Percentiles rank a stretch among this genome's conserved stretches.
phyloP scores from a whole-genome alignment of 2,329 filamentous ascomycete genomes.

The Trichoderma afroharzianum region DNA sequence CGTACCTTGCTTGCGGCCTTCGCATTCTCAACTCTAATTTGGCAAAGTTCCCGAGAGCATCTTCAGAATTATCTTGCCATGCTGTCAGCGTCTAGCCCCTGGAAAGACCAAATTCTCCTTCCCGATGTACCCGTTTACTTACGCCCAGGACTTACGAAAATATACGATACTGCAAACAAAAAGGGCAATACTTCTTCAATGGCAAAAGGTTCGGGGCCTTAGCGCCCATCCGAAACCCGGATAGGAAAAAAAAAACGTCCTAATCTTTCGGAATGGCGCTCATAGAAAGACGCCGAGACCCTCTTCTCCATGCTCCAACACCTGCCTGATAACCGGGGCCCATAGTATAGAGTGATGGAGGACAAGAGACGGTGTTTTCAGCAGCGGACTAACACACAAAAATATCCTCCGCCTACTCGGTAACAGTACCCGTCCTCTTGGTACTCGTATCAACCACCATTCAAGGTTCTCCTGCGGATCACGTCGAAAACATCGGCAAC shows the following conservation, averaged over 20 bases:
- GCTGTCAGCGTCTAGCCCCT: neutral
- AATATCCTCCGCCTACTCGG: neutral
- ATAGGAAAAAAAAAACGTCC: neutral
- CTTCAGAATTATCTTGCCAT: neutral
- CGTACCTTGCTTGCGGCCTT: neutral
- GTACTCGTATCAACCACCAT: neutral
- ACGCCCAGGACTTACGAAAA: neutral
- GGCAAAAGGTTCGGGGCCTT: neutral
- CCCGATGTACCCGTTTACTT: neutral
- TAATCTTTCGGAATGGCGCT: neutral
- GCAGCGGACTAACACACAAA: neutral
- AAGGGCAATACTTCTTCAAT: neutral
- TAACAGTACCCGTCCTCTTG: neutral
- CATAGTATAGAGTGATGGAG: constrained; percentile 2
- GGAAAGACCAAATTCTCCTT: neutral
- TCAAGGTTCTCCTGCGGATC: neutral
- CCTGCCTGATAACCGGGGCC: neutral
- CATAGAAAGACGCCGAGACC: neutral
- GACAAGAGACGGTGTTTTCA: neutral
- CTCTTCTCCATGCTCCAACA: neutral
- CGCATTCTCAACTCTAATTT: neutral
- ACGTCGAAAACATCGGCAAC: neutral
- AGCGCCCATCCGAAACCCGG: neutral
- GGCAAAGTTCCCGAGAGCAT: neutral
- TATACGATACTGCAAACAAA: neutral